phyloP scores from a whole-genome alignment of 495 filamentous ascomycete genomes.

The Neurospora terricola region DNA sequence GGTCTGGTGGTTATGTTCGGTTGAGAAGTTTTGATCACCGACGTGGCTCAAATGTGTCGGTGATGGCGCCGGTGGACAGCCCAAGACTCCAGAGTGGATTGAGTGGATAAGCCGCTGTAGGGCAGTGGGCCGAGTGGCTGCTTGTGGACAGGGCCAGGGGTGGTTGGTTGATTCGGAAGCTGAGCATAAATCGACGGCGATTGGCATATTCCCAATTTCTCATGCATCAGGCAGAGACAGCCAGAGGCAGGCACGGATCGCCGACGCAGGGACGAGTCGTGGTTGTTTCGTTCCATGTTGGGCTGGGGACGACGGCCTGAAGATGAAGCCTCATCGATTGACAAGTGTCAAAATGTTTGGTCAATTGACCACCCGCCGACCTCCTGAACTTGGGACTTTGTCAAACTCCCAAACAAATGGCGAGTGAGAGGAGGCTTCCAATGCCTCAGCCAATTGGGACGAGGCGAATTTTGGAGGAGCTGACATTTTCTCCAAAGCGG shows the following conservation, averaged over 20 bases:
- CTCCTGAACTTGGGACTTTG: neutral
- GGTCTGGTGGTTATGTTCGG: neutral
- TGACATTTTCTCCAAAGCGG: neutral
- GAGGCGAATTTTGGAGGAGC: neutral
- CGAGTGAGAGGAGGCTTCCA: neutral
- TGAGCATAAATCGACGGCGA: neutral
- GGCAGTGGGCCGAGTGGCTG: neutral
- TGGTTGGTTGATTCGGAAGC: neutral
- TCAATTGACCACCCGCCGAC: neutral
- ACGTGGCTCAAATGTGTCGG: neutral
- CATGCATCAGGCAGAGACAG: neutral
- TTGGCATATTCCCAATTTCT: neutral
- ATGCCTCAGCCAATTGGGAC: neutral
- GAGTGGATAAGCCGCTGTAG: neutral
- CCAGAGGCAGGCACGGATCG: neutral
- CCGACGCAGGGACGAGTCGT: neutral
- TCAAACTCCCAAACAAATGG: neutral
- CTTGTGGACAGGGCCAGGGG: neutral
- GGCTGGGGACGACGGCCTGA: neutral
- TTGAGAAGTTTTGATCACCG: neutral
- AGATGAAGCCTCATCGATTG: neutral
- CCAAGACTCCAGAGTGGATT: neutral
- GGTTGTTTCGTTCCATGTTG: neutral
- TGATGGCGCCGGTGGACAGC: neutral
- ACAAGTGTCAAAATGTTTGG: neutral